These are phyloP conservation scores for Puccinia coronata DNA, from an alignment of 1,284 basidiomycete species.

Conservation along the genomic window DNA sequence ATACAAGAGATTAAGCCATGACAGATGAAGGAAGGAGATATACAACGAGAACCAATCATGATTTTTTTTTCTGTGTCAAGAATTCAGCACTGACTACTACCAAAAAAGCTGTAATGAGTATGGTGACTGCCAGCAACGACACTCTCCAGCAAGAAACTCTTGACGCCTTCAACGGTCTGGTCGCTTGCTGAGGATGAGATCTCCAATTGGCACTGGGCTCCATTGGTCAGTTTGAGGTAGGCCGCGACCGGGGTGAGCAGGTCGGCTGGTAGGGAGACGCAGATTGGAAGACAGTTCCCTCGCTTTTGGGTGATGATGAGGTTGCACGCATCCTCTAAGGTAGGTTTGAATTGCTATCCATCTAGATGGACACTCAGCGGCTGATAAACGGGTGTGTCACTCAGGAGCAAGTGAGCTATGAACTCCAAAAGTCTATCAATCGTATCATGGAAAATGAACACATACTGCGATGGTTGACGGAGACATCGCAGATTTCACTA, in stretches of 20 bases:
- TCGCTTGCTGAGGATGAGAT: slow-evolving; percentile 56
- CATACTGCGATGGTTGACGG: slow-evolving; percentile 1
- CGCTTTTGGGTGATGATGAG: slow-evolving; percentile 65
- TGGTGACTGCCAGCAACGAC: slow-evolving; percentile 87
- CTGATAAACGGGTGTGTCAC: background rate
- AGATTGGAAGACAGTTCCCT: slow-evolving; percentile 91
- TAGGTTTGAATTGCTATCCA: slow-evolving; percentile 30
- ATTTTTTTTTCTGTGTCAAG: no score
- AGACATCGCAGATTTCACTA: background rate
- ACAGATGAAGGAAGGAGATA: slow-evolving; percentile 8
- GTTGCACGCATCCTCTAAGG: slow-evolving; percentile 24
- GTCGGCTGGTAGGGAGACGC: slow-evolving; percentile 88
- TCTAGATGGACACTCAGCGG: background rate
- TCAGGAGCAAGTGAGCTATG: background rate
- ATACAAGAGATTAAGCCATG: background rate
- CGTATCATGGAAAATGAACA: background rate
- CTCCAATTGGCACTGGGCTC: slow-evolving; percentile 62
- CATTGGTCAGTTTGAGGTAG: slow-evolving; percentile 87
- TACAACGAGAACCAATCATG: background rate
- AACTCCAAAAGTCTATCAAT: background rate
- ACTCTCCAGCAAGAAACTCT: slow-evolving; percentile 90
- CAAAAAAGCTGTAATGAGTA: slow-evolving; percentile 93
- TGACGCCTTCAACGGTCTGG: slow-evolving; percentile 48
- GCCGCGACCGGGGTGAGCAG: slow-evolving; percentile 96
- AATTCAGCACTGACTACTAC: slow-evolving; percentile 69